Percentiles rank a stretch among this genome's conserved stretches.
These are phyloP conservation scores for Gamarada debralockiae DNA, from an alignment of 495 filamentous ascomycete species.

Conservation along the genomic window DNA sequence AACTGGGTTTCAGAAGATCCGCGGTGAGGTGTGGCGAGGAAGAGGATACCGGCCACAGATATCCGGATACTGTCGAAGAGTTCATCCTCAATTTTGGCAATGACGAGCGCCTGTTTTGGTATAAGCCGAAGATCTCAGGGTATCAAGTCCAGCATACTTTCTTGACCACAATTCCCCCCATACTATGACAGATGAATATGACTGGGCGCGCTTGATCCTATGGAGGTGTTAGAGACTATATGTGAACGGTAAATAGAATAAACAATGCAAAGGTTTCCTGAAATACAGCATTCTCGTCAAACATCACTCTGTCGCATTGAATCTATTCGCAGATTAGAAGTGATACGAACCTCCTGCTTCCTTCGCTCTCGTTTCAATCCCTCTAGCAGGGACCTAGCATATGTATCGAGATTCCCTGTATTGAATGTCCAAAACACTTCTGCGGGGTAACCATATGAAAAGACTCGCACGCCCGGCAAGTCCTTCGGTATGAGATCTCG, in stretches of 20 bases:
- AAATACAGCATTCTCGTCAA: no score
- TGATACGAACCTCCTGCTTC: constrained; percentile 1
- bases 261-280: no score
- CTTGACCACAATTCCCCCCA: constrained; percentile 45
- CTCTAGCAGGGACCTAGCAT: constrained; percentile 14
- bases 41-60: constrained; percentile 35
- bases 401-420: constrained; percentile 3
- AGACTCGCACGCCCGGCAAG: constrained; percentile 13
- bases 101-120: constrained; percentile 8
- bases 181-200: no score
- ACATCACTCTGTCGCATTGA: no score
- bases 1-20: constrained; percentile 22
- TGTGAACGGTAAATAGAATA: no score
- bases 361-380: constrained; percentile 9
- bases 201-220: no score
- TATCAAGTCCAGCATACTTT: constrained; percentile 27
- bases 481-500: constrained; percentile 11
- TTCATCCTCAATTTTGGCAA: constrained; percentile 11
- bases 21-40: constrained; percentile 48
- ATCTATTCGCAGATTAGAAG: no score
- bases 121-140: background rate
- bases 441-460: constrained; percentile 16
- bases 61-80: constrained; percentile 32
- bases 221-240: no score
- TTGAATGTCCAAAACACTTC: background rate